Conservation (phyloP, 2,329 filamentous ascomycete genomes). For the Beauveria australis region DNA sequence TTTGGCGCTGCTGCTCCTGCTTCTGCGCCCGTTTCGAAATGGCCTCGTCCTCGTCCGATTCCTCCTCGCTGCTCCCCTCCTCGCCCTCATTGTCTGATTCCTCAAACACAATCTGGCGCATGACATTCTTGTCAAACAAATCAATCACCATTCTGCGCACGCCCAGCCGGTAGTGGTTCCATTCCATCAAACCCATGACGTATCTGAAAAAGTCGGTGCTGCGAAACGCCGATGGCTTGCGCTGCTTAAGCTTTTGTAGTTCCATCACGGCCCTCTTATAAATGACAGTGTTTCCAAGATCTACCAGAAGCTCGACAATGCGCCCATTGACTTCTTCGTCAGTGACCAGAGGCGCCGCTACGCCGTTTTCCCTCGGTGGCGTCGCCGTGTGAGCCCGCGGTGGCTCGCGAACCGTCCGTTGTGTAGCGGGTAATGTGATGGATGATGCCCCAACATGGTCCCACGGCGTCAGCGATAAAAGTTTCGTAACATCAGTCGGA, state of each 20-base stretch:
- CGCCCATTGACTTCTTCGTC: constrained; percentile 63
- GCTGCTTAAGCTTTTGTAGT: constrained; percentile 68
- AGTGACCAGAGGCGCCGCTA: constrained; percentile 38
- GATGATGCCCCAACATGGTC: constrained; percentile 39
- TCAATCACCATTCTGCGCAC: constrained; percentile 88
- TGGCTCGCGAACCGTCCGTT: constrained; percentile 42
- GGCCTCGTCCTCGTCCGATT: constrained; percentile 26
- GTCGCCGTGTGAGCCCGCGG: constrained; percentile 34
- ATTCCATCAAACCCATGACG: constrained; percentile 76
- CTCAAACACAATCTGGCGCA: constrained; percentile 76
- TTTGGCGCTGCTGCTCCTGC: constrained; percentile 14
- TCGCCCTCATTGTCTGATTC: constrained; percentile 50
- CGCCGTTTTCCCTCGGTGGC: constrained; percentile 35
- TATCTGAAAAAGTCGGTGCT: constrained; percentile 74
- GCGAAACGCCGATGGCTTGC: constrained; percentile 66
- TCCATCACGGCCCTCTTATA: constrained; percentile 81
- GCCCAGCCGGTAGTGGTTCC: constrained; percentile 79
- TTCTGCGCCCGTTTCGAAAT: constrained; percentile 1
- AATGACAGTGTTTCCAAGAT: constrained; percentile 87
- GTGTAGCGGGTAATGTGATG: constrained; percentile 40
- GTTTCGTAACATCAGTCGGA: constrained; percentile 65
- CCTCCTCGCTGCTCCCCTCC: constrained; percentile 55
- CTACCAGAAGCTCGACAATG: constrained; percentile 76
- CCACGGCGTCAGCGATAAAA: constrained; percentile 66
- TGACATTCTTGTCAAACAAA: constrained; percentile 83